Evolutionary conservation across 2,329 filamentous ascomycete species (phyloP).

Genomic region (Talaromyces sp.): DNA sequence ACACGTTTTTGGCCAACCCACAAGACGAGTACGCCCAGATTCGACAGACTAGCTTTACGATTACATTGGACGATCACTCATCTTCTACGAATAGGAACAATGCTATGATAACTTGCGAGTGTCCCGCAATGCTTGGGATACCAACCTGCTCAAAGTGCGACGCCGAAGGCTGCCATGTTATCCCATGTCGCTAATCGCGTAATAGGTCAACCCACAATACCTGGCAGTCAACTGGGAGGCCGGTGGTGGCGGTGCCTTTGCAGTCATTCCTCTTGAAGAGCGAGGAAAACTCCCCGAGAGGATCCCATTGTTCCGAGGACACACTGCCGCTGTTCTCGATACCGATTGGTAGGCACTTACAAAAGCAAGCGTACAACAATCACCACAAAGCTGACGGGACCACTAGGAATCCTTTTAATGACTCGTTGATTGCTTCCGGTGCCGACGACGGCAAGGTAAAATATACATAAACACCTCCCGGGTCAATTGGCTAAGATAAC

Average conservation of each 20-base stretch:
- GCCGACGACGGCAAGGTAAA: slow-evolving; percentile 87
- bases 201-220: slow-evolving; percentile 88
- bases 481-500: slow-evolving; percentile 19
- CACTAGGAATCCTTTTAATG: slow-evolving; percentile 88
- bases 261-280: slow-evolving; percentile 87
- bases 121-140: slow-evolving; percentile 98
- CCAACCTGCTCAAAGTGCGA: slow-evolving; percentile 90
- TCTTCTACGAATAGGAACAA: slow-evolving; percentile 60
- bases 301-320: slow-evolving; percentile 91
- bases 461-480: not conserved
- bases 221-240: slow-evolving; percentile 98
- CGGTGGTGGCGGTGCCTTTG: slow-evolving; percentile 92
- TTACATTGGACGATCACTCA: slow-evolving; percentile 15
- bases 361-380: slow-evolving; percentile 16
- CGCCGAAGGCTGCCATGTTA: slow-evolving; percentile 18
- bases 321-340: slow-evolving; percentile 92
- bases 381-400: slow-evolving; percentile 16
- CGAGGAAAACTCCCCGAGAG: slow-evolving; percentile 86
- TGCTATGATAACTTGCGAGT: slow-evolving; percentile 98
- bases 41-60: slow-evolving; percentile 7
- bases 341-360: slow-evolving; percentile 75
- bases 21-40: slow-evolving; percentile 63
- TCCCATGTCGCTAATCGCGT: slow-evolving; percentile 24
- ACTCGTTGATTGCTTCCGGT: slow-evolving; percentile 84
- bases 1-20: slow-evolving; percentile 96